A percentile compares a stretch with the other conserved stretches of the same genome.
These are phyloP conservation scores for Sungouiella thailandica DNA, from an alignment of 805 yeast species.

Conservation along the genomic window DNA sequence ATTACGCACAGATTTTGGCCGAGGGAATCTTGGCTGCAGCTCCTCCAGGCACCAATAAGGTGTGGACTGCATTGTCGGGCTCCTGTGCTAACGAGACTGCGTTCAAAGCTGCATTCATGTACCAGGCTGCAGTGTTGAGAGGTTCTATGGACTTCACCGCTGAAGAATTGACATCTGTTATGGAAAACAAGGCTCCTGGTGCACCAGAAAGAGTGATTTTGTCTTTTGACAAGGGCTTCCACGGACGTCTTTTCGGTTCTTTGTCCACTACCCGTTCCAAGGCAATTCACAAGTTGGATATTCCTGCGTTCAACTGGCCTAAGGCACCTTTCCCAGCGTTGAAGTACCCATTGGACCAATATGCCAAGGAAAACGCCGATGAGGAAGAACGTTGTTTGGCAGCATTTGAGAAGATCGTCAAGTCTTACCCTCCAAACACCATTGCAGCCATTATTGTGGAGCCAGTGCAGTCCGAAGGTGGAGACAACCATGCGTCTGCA, in stretches of 20 bases:
- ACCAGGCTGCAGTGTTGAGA: constrained; percentile 52
- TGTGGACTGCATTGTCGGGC: constrained; percentile 65
- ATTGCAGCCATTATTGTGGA: constrained; percentile 53
- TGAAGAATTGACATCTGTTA: constrained; percentile 44
- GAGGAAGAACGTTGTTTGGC: constrained; percentile 47
- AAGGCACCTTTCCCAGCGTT: constrained; percentile 43
- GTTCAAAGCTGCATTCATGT: constrained; percentile 66
- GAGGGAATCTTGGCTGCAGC: constrained; percentile 57
- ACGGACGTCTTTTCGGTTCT: constrained; percentile 54
- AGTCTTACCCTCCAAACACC: constrained; percentile 31
- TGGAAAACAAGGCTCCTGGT: constrained; percentile 50
- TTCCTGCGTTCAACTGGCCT: constrained; percentile 60
- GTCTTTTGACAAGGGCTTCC: constrained; percentile 53
- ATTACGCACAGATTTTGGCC: constrained; percentile 44
- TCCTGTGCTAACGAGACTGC: constrained; percentile 71
- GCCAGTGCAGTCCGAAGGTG: constrained; percentile 72
- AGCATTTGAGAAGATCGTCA: constrained; percentile 35
- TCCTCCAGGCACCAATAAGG: constrained; percentile 54
- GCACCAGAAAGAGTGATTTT: constrained; percentile 48
- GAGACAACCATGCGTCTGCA: constrained; percentile 66
- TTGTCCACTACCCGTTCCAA: constrained; percentile 53
- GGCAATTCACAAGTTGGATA: constrained; percentile 53
- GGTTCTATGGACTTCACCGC: constrained; percentile 40
- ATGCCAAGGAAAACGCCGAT: constrained; percentile 34
- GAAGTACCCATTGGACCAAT: constrained; percentile 37